Evolutionary conservation across 768 basidiomycete genomes (phyloP).

Genomic region (Auricularia sp.): DNA sequence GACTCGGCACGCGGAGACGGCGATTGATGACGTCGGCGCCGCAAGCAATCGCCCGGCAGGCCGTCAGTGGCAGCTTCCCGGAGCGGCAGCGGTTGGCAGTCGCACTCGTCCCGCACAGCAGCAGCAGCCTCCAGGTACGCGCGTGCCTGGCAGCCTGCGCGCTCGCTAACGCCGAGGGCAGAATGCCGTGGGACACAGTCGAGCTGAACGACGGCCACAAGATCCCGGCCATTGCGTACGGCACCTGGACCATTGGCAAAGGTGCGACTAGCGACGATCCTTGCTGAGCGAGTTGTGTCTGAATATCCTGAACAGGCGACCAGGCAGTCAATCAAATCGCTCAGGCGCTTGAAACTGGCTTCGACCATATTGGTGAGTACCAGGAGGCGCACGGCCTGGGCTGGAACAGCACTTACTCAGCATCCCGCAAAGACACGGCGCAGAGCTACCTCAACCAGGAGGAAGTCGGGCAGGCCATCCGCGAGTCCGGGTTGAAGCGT

Average conservation of each 20-base stretch:
- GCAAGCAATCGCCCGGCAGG: too few relatives aligned
- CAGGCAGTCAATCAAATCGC: conserved; percentile 44
- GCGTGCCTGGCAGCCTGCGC: too few relatives aligned
- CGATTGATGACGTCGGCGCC: too few relatives aligned
- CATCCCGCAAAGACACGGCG: conserved; percentile 38
- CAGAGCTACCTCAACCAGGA: conserved; percentile 52
- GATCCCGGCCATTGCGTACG: conserved; percentile 48
- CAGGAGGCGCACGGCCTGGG: not conserved
- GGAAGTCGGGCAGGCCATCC: conserved; percentile 44
- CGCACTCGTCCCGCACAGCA: not conserved
- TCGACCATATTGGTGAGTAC: conserved; percentile 46
- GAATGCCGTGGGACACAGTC: conserved; percentile 54
- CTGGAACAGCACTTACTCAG: not conserved
- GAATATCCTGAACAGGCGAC: conserved; percentile 20
- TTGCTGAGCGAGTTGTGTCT: not conserved
- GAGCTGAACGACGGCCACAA: conserved; percentile 47
- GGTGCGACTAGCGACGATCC: conserved; percentile 13
- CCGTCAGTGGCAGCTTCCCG: not conserved
- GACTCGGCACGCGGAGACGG: too few relatives aligned
- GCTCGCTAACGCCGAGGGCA: not conserved
- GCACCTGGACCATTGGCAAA: conserved; percentile 56
- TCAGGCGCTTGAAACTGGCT: conserved; percentile 52
- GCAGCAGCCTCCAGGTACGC: not conserved
- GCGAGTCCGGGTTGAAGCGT: conserved; percentile 48
- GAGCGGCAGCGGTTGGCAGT: not conserved